Evolutionary conservation across 495 filamentous ascomycete species (phyloP).

Genomic region (Aspergillus incahuasiensis): DNA sequence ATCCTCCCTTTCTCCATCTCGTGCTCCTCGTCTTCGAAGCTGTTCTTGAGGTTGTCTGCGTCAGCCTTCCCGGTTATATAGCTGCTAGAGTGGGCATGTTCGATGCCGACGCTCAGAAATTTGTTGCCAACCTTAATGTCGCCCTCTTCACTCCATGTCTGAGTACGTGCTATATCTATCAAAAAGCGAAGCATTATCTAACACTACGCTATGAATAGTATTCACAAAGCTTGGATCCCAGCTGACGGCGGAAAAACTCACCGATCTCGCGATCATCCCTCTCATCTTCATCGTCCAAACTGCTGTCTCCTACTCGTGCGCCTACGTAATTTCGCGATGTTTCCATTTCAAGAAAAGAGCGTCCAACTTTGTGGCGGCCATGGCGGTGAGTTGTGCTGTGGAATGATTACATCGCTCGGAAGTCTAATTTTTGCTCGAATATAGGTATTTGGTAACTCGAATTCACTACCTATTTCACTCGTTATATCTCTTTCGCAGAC

Average conservation of each 20-base stretch:
- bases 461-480: constrained; percentile 94
- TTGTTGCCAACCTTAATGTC: constrained; percentile 91
- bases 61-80: constrained; percentile 92
- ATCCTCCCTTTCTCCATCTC: constrained; percentile 68
- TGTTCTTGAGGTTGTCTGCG: constrained; percentile 92
- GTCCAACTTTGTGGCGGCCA: constrained; percentile 90
- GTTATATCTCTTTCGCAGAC: constrained; percentile 92
- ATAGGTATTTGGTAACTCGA: constrained; percentile 95
- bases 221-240: constrained; percentile 98
- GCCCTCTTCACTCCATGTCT: constrained; percentile 93
- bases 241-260: constrained; percentile 81
- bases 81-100: constrained; percentile 87
- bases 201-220: constrained; percentile 48
- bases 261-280: constrained; percentile 88
- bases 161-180: constrained; percentile 53
- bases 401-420: background rate
- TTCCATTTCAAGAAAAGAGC: constrained; percentile 80
- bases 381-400: constrained; percentile 60
- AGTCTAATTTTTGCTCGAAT: constrained; percentile 11
- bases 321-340: constrained; percentile 61
- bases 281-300: constrained; percentile 89
- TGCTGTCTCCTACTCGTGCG: constrained; percentile 72
- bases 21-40: constrained; percentile 91
- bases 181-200: background rate
- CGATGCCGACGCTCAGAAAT: constrained; percentile 89